Evolutionary conservation across 176 grass and related monocot genomes (phyloP), one percentile per base, ranked within the genome.

Genomic region (Hsuehochloa calcarea): DNA sequence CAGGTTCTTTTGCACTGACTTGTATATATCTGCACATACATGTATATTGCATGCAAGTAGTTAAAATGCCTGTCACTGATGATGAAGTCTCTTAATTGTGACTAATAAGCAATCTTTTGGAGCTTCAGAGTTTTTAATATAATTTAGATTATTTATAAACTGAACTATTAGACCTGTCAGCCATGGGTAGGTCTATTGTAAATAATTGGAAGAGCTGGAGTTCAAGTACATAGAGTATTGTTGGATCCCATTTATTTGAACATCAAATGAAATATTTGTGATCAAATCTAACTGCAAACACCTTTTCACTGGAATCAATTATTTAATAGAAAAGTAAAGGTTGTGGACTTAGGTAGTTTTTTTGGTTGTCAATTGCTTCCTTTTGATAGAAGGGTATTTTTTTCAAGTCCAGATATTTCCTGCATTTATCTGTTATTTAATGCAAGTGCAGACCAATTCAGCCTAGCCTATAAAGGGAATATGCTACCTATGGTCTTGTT

Each of bases 381-480:
- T 62, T 84, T 79, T 40, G 4, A 1, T 67, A 22, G 6, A 65
- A 78, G 10, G 37, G 1, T 40, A 70, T 7, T 85, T 8, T 67
- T 84, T 77, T 65, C 54, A 75, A 34, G 6, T 84, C 19, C 6
- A 45, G 8, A 75, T 50, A 54, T 70, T 41, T 37, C 44, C 31
- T 74, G 5, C 61, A 35, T 80, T 26, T 19, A 38, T 15, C 59
- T 20, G 9, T 54, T 87, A 86, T 83, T 74, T 92, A 74, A 88
- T 55, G 34, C 45, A 79, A 75, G 9, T 70, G 68, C 90, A 99
- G 96, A 94, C 91, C 37, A 99, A 96, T 89, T 91, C 88, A 50
- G 96, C 93, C 56, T 90, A 90, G 87, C 41, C 81, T 99, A 99
- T 67, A 89, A 92, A 89, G 90, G 65, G 93, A 94, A 85, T 99